Evolutionary conservation across 495 filamentous ascomycete species (phyloP), one percentile per base, ranked within the genome.

Genomic region (Chaetomium cochliodes): DNA sequence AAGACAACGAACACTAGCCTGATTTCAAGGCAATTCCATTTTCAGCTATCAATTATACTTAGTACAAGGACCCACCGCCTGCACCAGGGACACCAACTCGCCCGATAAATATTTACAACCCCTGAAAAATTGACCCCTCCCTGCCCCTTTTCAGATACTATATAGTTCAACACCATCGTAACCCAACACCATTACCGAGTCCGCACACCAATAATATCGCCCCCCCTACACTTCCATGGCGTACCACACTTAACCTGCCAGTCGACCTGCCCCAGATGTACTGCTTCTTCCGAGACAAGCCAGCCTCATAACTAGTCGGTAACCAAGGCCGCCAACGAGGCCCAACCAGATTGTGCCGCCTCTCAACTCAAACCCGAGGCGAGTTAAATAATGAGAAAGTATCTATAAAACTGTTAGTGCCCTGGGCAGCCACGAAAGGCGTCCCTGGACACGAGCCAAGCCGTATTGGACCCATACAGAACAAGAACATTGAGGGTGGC

Each of bases 121-220:
- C 42, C 61, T 57, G 23, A 46, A 55, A 55, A 54, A 55, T 46
- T 42, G n/a, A 13, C 61, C 42, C 42, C 61, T 49, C 20, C 18
- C 15, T 15, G 20, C 2, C 41, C 9, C 26, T 8, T 22, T 4
- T 44, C n/a, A 6, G 28, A 26, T 20, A 28, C 5, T 8, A 20
- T 30, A 12, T 37, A 37, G 33, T 3, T 37, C 33, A 37, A 56
- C 53, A 30, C 37, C 61, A 30, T 13, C 26, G 12, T 37, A 63
- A 28, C 54, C 53, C 61, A 57, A 63, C 61, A 63, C 15, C 52
- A 63, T 57, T 56, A 58, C 8, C 26, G 28, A 23, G 16, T 41
- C 44, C 61, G 33, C 28, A 46, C 26, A 63, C n/a, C 41, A 23
- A 30, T 6, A 33, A 13, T 16, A 5, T 20, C 39, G 2, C 5